Evolutionary conservation across 1,139 yeast species (phyloP), one percentile per base, ranked within the genome.

Genomic region (Yamadazyma jaroonii): DNA sequence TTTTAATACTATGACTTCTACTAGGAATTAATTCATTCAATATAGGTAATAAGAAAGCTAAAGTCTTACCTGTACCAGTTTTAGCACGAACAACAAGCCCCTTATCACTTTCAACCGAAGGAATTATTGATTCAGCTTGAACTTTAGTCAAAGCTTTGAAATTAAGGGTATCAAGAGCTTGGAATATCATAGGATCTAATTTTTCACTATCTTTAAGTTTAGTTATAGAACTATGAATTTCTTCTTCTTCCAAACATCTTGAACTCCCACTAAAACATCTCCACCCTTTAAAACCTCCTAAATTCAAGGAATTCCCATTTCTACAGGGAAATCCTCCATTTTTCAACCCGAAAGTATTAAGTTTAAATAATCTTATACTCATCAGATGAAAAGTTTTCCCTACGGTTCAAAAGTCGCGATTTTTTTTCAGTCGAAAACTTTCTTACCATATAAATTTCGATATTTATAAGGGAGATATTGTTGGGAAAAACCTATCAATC

Each of bases 11-110:
- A 25, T 48, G 40, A 28, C 21, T 25, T 36, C 40, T 43, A 3
- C n/a, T 21, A 1, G 51, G 49, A 26, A 38, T 41, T 25, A 48
- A 40, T 11, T 46, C 50, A n/a, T 58, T 56, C 32, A 89, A 63
- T 6, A 87, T 67, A 2, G 97, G 97, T 33, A 89, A 68, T 44
- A 89, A 79, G 57, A 87, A 90, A 0, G 96, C 95, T 42, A 86
- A 77, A 0, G 97, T 90, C 59, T 90, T 90, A 54, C 97, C 97
- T 1, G 97, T 89, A 55, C 97, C 97, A 4, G 97, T 90, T 57
- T 87, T 87, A 25, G 97, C 97, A 49, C 95, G 74, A 26, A 87
- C 92, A 20, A 89, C 89, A 39, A 88, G 68, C 46, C 94, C 90
- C 9, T 58, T 59, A 30, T 72, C 64, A 27, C 77, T 72, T 15